These are phyloP conservation scores for Candida smagusa DNA, from an alignment of 1,139 yeast species.

Conservation along the genomic window DNA sequence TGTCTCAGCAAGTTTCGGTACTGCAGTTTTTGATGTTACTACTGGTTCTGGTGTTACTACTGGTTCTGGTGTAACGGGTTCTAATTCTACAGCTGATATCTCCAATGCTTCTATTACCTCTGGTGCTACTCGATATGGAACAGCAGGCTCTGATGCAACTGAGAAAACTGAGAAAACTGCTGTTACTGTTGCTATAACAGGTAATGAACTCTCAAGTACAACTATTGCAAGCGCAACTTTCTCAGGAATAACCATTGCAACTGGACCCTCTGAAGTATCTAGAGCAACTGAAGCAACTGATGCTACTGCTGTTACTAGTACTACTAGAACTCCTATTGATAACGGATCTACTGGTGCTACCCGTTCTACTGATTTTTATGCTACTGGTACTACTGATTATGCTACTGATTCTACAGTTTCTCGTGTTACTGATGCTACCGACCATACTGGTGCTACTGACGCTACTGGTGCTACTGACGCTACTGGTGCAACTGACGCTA, in stretches of 20 bases:
- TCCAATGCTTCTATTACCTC: no score
- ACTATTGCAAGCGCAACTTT: neutral
- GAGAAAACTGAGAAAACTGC: neutral
- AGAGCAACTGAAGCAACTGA: neutral
- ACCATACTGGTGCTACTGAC: constrained; percentile 19
- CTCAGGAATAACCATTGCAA: no score
- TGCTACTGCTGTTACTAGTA: neutral
- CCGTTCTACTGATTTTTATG: neutral
- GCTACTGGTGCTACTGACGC: constrained; percentile 30
- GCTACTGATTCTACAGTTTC: neutral
- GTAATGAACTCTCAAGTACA: neutral
- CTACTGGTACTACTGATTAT: no score
- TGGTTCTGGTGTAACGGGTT: no score
- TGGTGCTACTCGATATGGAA: neutral
- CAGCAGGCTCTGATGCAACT: neutral
- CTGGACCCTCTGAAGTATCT: neutral
- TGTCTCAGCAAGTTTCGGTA: no score
- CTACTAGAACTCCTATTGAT: neutral
- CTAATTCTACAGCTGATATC: no score
- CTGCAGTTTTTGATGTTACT: no score
- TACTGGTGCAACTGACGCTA: neutral
- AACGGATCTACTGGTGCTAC: neutral
- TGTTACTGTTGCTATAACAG: neutral
- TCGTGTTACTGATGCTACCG: neutral
- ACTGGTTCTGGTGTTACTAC: no score